Evolutionary conservation across 116 monocot species (phyloP).

Genomic region (Trichopus zeylanicus): DNA sequence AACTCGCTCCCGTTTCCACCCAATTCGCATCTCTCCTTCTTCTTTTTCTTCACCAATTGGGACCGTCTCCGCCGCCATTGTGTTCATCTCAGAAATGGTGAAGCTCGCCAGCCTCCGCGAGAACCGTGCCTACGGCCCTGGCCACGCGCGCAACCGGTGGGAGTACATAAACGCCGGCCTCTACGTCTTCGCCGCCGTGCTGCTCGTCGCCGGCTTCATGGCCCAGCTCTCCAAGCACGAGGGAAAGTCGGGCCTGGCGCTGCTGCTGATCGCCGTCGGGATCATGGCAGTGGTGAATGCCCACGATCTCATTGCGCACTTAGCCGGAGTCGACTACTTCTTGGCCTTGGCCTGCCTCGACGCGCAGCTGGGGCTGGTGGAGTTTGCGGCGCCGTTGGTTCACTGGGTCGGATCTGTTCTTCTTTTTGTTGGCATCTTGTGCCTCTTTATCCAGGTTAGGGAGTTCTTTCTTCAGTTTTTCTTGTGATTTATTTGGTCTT

Average conservation of each 20-base stretch:
- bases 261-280: slow-evolving; percentile 27
- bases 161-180: slow-evolving; percentile 80
- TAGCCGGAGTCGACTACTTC: slow-evolving; percentile 58
- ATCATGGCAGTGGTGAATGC: slow-evolving; percentile 28
- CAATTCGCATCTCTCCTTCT: too few relatives aligned
- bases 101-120: slow-evolving; percentile 79
- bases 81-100: slow-evolving; percentile 39
- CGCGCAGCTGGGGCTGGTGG: slow-evolving; percentile 56
- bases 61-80: not conserved
- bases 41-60: not conserved
- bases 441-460: slow-evolving; percentile 60
- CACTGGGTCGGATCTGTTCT: slow-evolving; percentile 35
- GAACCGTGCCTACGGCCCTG: slow-evolving; percentile 52
- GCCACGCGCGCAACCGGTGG: slow-evolving; percentile 36
- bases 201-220: slow-evolving; percentile 44
- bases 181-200: slow-evolving; percentile 53
- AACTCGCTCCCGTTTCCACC: too few relatives aligned
- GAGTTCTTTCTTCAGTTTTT: too few relatives aligned
- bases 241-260: slow-evolving; percentile 34
- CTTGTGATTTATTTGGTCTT: not conserved
- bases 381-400: slow-evolving; percentile 53
- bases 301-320: slow-evolving; percentile 67
- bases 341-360: slow-evolving; percentile 39
- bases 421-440: slow-evolving; percentile 30
- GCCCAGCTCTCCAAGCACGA: slow-evolving; percentile 21